A percentile compares a stretch with the other conserved stretches of the same genome.
These are phyloP conservation scores for Pleurotus tuoliensis DNA, from an alignment of 768 basidiomycete species.

Conservation along the genomic window DNA sequence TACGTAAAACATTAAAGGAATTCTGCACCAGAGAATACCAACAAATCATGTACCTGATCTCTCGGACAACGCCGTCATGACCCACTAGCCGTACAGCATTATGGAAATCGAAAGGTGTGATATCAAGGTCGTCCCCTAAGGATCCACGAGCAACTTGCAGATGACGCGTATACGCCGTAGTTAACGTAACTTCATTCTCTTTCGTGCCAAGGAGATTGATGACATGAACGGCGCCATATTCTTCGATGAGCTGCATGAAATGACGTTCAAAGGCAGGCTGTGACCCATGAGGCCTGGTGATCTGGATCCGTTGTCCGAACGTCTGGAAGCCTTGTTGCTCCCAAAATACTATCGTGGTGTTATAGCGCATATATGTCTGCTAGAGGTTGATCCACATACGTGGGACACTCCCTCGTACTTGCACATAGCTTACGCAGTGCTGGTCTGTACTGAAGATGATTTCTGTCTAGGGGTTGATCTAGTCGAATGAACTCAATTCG, in stretches of 20 bases:
- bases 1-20: slow-evolving; percentile 21
- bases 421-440: slow-evolving; percentile 87
- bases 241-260: slow-evolving; percentile 79
- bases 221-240: slow-evolving; percentile 82
- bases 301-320: slow-evolving; percentile 91
- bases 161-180: slow-evolving; percentile 79
- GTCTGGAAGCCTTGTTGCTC: slow-evolving; percentile 96
- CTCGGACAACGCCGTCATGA: slow-evolving; percentile 80
- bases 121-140: slow-evolving; percentile 64
- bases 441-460: slow-evolving; percentile 84
- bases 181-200: slow-evolving; percentile 87
- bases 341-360: slow-evolving; percentile 78
- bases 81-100: slow-evolving; percentile 74
- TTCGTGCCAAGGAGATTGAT: slow-evolving; percentile 90
- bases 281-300: slow-evolving; percentile 91
- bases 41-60: slow-evolving; percentile 49
- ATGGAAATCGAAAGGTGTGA: slow-evolving; percentile 96
- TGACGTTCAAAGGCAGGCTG: slow-evolving; percentile 98
- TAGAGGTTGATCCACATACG: slow-evolving; percentile 48
- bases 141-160: slow-evolving; percentile 60
- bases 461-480: slow-evolving; percentile 62
- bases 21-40: background rate
- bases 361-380: slow-evolving; percentile 14
- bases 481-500: slow-evolving; percentile 8
- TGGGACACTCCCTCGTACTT: slow-evolving; percentile 94